These are phyloP conservation scores for Nicotiana otophora DNA, from an alignment of 257 asterid species.

Conservation along the genomic window DNA sequence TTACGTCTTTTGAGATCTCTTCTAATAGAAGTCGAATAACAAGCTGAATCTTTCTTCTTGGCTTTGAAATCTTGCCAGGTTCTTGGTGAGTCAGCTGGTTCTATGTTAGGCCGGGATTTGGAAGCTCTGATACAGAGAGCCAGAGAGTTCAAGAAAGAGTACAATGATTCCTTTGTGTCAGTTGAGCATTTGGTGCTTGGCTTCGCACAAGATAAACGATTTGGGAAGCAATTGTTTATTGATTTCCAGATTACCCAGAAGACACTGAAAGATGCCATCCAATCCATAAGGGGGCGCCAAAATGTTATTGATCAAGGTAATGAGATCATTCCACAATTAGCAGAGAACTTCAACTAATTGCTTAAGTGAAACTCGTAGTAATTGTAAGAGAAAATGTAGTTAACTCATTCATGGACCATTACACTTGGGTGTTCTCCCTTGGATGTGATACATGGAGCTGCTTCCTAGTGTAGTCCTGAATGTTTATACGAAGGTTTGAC, in stretches of 20 bases:
- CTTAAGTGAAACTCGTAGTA: neutral
- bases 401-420: neutral
- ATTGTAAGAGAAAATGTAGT: neutral
- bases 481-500: neutral
- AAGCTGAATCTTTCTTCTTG: conserved; percentile 5
- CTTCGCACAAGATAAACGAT: conserved; percentile 63
- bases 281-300: conserved; percentile 84
- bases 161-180: conserved; percentile 79
- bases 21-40: neutral
- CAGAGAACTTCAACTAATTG: neutral
- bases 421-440: neutral
- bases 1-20: neutral
- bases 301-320: conserved; percentile 92
- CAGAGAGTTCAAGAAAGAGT: conserved; percentile 77
- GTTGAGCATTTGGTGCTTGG: conserved; percentile 96
- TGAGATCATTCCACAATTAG: neutral
- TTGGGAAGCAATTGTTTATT: conserved; percentile 69
- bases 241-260: conserved; percentile 63
- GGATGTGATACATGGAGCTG: neutral
- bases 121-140: conserved; percentile 84
- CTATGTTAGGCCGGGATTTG: conserved; percentile 86
- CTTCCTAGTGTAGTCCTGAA: neutral
- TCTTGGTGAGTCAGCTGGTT: conserved; percentile 81
- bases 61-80: conserved; percentile 37
- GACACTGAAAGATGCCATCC: conserved; percentile 63